These are phyloP conservation scores for Penicillium glabrum DNA, from an alignment of 2,329 filamentous ascomycete species.

Conservation along the genomic window DNA sequence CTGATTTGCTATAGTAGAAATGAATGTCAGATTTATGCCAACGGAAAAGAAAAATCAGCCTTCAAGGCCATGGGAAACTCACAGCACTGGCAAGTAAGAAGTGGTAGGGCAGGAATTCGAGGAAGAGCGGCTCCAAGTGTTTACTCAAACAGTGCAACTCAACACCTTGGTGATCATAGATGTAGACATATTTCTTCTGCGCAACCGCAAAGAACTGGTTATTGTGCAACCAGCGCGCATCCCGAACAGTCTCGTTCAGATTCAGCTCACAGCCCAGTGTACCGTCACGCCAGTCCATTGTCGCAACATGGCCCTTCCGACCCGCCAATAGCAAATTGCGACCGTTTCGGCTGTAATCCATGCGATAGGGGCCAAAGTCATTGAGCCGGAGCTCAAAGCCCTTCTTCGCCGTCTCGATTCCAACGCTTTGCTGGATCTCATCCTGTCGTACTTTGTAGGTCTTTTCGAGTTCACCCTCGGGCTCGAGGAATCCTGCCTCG, in stretches of 20 bases:
- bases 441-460: slow-evolving; percentile 92
- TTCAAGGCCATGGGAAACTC: slow-evolving; percentile 38
- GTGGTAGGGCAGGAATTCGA: slow-evolving; percentile 96
- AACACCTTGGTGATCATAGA: slow-evolving; percentile 88
- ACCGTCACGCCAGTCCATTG: slow-evolving; percentile 93
- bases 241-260: slow-evolving; percentile 83
- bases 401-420: slow-evolving; percentile 84
- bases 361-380: slow-evolving; percentile 79
- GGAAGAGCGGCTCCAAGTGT: slow-evolving; percentile 85
- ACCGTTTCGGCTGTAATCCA: slow-evolving; percentile 88
- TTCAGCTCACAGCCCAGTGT: slow-evolving; percentile 91
- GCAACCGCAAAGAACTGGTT: slow-evolving; percentile 91
- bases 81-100: slow-evolving; percentile 86
- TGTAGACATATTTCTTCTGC: slow-evolving; percentile 95
- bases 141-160: slow-evolving; percentile 90
- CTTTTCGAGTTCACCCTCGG: slow-evolving; percentile 82
- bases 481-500: slow-evolving; percentile 78
- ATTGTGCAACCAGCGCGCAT: slow-evolving; percentile 90
- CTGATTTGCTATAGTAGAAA: slow-evolving; percentile 45
- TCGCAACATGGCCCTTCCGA: slow-evolving; percentile 90
- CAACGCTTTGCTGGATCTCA: slow-evolving; percentile 73
- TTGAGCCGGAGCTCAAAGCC: slow-evolving; percentile 85
- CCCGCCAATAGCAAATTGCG: slow-evolving; percentile 81
- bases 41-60: background rate
- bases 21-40: background rate